phyloP scores from a whole-genome alignment of 2,329 filamentous ascomycete genomes.

The Fusarium zealandicum region DNA sequence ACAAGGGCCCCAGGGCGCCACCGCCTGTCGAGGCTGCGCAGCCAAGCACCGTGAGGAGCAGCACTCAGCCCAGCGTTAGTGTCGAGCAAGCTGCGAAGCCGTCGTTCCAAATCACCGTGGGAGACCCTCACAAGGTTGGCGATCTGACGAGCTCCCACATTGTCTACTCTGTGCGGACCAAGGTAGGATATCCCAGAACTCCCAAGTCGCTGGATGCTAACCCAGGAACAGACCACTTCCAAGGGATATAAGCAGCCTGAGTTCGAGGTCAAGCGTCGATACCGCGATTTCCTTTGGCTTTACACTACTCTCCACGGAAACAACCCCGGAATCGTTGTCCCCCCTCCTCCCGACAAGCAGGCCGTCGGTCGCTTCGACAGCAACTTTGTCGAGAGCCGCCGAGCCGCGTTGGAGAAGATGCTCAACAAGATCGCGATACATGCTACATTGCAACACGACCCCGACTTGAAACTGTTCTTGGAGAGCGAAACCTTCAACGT shows the following conservation, averaged over 20 bases:
- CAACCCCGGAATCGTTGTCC: slow-evolving; percentile 93
- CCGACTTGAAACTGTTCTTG: slow-evolving; percentile 92
- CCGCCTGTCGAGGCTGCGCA: slow-evolving; percentile 67
- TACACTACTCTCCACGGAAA: slow-evolving; percentile 95
- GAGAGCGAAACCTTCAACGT: slow-evolving; percentile 96
- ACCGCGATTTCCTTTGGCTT: slow-evolving; percentile 97
- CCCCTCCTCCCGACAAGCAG: slow-evolving; percentile 96
- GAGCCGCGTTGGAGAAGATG: slow-evolving; percentile 95
- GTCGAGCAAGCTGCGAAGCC: slow-evolving; percentile 94
- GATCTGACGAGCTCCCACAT: slow-evolving; percentile 97
- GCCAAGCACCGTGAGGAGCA: slow-evolving; percentile 59
- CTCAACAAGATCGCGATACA: slow-evolving; percentile 93
- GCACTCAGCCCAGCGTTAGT: slow-evolving; percentile 79
- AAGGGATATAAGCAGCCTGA: slow-evolving; percentile 94
- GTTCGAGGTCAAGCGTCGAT: slow-evolving; percentile 91
- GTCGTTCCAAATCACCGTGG: slow-evolving; percentile 87
- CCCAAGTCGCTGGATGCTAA: slow-evolving; percentile 4
- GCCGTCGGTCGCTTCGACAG: slow-evolving; percentile 94
- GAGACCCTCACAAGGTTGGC: slow-evolving; percentile 97
- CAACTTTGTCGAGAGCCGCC: slow-evolving; percentile 93
- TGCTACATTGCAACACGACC: slow-evolving; percentile 89
- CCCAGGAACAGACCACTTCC: slow-evolving; percentile 75
- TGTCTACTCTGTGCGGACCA: slow-evolving; percentile 94
- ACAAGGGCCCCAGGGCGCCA: slow-evolving; percentile 66
- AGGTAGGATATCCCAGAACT: slow-evolving; percentile 59